Evolutionary conservation across 2,329 filamentous ascomycete genomes (phyloP), one percentile per base, ranked within the genome.

Genomic region (Lizonia empirigonia): DNA sequence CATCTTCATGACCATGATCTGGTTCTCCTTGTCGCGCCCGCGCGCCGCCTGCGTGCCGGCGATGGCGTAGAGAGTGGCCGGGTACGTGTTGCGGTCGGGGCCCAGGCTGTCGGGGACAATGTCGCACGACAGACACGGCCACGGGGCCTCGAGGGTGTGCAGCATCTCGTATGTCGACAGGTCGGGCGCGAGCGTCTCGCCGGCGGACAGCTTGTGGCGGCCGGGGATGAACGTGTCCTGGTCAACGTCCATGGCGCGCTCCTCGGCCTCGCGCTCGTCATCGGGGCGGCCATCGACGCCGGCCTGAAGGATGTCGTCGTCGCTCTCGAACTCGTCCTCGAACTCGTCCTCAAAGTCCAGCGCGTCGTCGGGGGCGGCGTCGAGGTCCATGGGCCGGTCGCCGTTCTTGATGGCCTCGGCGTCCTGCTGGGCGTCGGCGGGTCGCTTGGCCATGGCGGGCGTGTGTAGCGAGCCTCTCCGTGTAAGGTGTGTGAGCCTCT

Each of bases 131-230:
- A 99, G 83, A 72, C 94, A 99, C 3, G 94, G 94, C 94, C 94
- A 99, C 1, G 91, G 91, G 7, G 92, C 92, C 74, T 89, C 94
- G 58, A 99, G 83, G 55, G 86, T 91, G 80, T 99, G 94, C 53
- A 99, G 85, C 91, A 99, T 95, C 73, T 97, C 89, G 78, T 99
- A 99, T 5, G 93, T 93, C n/a, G 89, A 90, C 52, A 90, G 82
- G 75, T 99, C 94, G 12, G 94, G 93, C 3, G 91, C 86, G 49
- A 99, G 83, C 5, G 91, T 92, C 79, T 97, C 91, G 64, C 91
- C 93, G 10, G 91, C 87, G 59, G 91, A 90, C 58, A 97, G 83
- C 78, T 94, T 93, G 74, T 91, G 91, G 67, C 94, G 85, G 58
- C 94, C 94, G 61, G 96, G 91, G 66, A 99, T 97, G 76, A 97